A percentile compares a stretch with the other conserved stretches of the same genome.
These are phyloP conservation scores for Alternaria gaisen DNA, from an alignment of 2,329 filamentous ascomycete species.

Conservation along the genomic window DNA sequence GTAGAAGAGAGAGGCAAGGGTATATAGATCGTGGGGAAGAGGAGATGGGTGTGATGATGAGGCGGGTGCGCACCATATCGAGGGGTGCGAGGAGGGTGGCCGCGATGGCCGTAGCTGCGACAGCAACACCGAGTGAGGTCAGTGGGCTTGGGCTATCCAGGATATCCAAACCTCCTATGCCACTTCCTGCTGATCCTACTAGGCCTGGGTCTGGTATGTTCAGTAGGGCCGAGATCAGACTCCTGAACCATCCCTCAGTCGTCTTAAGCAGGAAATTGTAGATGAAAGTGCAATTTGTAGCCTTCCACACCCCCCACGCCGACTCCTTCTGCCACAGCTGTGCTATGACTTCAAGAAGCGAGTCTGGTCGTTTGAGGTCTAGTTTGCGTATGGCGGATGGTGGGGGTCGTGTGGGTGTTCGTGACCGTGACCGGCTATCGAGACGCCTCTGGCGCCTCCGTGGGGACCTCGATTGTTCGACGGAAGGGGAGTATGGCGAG, in stretches of 20 bases:
- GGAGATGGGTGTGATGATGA: slow-evolving; percentile 84
- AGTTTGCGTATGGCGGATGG: slow-evolving; percentile 67
- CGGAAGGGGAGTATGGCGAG: slow-evolving; percentile 38
- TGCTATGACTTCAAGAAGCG: slow-evolving; percentile 83
- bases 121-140: slow-evolving; percentile 78
- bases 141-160: slow-evolving; percentile 83
- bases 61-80: slow-evolving; percentile 85
- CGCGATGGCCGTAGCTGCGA: slow-evolving; percentile 72
- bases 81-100: slow-evolving; percentile 85
- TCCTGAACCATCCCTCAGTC: slow-evolving; percentile 90
- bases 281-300: slow-evolving; percentile 89
- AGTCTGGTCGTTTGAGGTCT: slow-evolving; percentile 76
- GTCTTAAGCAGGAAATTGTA: slow-evolving; percentile 88
- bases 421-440: slow-evolving; percentile 52
- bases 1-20: slow-evolving; percentile 78
- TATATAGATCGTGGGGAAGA: slow-evolving; percentile 80
- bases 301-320: slow-evolving; percentile 92
- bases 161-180: slow-evolving; percentile 75
- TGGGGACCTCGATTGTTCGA: slow-evolving; percentile 50
- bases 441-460: slow-evolving; percentile 46
- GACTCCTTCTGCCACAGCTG: slow-evolving; percentile 91
- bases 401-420: slow-evolving; percentile 50
- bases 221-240: slow-evolving; percentile 86
- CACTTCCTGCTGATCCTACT: slow-evolving; percentile 53
- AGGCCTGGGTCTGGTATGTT: slow-evolving; percentile 85